These are phyloP conservation scores for Phaeotremella fagi DNA, from an alignment of 768 basidiomycete genomes.

Conservation along the genomic window DNA sequence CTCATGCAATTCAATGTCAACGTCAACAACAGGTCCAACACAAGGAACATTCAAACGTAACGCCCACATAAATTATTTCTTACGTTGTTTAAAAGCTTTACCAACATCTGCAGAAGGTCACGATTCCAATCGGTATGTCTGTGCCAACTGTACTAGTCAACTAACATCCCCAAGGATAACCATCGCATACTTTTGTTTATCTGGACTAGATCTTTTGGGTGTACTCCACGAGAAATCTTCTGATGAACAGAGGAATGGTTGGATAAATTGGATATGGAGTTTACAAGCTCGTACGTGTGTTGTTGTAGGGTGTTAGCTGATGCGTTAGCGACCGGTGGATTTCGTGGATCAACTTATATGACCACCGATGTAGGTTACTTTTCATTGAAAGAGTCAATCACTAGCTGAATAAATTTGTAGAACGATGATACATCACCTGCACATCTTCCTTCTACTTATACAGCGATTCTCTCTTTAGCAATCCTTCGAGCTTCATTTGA, in stretches of 20 bases:
- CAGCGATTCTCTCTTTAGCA: constrained; percentile 73
- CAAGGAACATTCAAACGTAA: constrained; percentile 48
- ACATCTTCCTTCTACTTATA: constrained; percentile 90
- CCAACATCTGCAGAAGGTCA: constrained; percentile 64
- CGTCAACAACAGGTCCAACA: neutral
- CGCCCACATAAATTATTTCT: constrained; percentile 63
- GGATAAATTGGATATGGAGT: constrained; percentile 83
- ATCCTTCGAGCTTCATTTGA: constrained; percentile 82
- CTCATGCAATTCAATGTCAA: neutral
- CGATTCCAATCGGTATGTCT: constrained; percentile 64
- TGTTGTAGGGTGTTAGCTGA: constrained; percentile 6
- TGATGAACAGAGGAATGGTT: constrained; percentile 57
- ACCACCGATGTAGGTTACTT: constrained; percentile 44
- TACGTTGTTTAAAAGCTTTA: constrained; percentile 65
- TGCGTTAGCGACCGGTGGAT: constrained; percentile 46
- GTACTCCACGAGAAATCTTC: constrained; percentile 53
- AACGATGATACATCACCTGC: constrained; percentile 52
- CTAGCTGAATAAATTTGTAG: constrained; percentile 5
- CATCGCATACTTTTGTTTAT: constrained; percentile 81
- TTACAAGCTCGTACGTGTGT: constrained; percentile 61
- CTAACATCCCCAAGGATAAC: constrained; percentile 59
- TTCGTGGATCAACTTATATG: constrained; percentile 72
- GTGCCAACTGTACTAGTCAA: neutral
- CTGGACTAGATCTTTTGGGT: constrained; percentile 72
- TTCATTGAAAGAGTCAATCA: neutral